phyloP scores from a whole-genome alignment of 768 basidiomycete genomes.

The Serpula lacrymans region DNA sequence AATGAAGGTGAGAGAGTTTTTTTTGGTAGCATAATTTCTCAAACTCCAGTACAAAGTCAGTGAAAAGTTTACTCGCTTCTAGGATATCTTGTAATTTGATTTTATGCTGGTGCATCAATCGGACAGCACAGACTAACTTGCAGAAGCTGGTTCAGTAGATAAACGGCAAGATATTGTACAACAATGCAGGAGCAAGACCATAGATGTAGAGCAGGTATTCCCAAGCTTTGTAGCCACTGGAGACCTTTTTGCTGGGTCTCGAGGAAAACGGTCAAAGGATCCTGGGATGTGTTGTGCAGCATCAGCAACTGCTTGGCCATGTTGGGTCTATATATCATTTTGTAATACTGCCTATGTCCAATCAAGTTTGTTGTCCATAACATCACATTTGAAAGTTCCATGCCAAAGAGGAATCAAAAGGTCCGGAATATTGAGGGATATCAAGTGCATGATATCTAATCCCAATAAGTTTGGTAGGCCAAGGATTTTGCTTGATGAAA shows the following conservation, averaged over 20 bases:
- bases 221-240: slow-evolving; percentile 25
- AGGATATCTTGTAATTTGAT: slow-evolving; percentile 9
- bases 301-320: slow-evolving; percentile 11
- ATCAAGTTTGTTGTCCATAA: slow-evolving; percentile 6
- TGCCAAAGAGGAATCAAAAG: slow-evolving; percentile 21
- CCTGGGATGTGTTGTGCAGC: slow-evolving; percentile 12
- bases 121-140: slow-evolving; percentile 14
- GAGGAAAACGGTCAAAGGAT: slow-evolving; percentile 18
- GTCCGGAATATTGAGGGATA: slow-evolving; percentile 21
- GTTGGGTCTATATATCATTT: slow-evolving; percentile 12
- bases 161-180: slow-evolving; percentile 10
- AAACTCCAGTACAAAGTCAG: slow-evolving; percentile 21
- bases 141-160: slow-evolving; percentile 19
- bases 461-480: slow-evolving; percentile 32
- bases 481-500: slow-evolving; percentile 17
- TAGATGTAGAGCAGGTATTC: slow-evolving; percentile 20
- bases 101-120: slow-evolving; percentile 10
- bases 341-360: slow-evolving; percentile 20
- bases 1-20: slow-evolving; percentile 19
- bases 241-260: slow-evolving; percentile 24
- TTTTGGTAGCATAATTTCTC: slow-evolving; percentile 23
- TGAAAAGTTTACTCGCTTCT: slow-evolving; percentile 6
- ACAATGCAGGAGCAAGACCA: slow-evolving; percentile 13
- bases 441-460: slow-evolving; percentile 42
- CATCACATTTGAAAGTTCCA: slow-evolving; percentile 11